Conservation (phyloP, 2,329 filamentous ascomycete species). For the Apiospora rasikravindrae region DNA sequence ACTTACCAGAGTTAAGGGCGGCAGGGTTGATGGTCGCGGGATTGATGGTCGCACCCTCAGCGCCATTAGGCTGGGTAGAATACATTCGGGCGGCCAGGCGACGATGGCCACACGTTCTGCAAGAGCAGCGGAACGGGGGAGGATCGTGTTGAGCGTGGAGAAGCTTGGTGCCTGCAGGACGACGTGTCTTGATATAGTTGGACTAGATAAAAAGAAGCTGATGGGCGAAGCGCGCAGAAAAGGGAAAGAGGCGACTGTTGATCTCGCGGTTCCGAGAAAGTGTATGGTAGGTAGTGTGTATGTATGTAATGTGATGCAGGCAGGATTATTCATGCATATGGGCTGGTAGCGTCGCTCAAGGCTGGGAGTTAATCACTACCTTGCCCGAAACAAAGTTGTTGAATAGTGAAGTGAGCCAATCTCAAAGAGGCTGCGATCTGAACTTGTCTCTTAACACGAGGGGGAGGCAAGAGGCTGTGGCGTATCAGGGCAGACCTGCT, state of each 20-base stretch:
- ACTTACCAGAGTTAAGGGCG: conserved; percentile 64
- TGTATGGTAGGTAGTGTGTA: conserved; percentile 29
- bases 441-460: conserved; percentile 17
- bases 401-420: conserved; percentile 31
- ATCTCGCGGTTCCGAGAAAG: conserved; percentile 33
- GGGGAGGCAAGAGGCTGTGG: neutral
- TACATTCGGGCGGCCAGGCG: conserved; percentile 56
- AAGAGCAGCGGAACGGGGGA: conserved; percentile 5
- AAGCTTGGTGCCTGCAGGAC: conserved; percentile 53
- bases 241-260: conserved; percentile 37
- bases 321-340: conserved; percentile 55
- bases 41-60: conserved; percentile 89
- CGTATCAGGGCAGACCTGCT: conserved; percentile 16
- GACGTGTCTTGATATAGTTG: conserved; percentile 69
- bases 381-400: conserved; percentile 27
- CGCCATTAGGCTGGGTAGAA: conserved; percentile 71
- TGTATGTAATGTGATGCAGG: conserved; percentile 43
- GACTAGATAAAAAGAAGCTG: conserved; percentile 44
- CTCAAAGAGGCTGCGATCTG: conserved; percentile 16
- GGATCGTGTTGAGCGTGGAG: conserved; percentile 39
- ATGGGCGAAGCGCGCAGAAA: conserved; percentile 42
- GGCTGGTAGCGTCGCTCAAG: conserved; percentile 35
- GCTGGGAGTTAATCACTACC: conserved; percentile 23
- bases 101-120: conserved; percentile 28
- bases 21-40: conserved; percentile 80